These are phyloP conservation scores for Lanzia echinophila DNA, from an alignment of 2,329 filamentous ascomycete species.

Conservation along the genomic window DNA sequence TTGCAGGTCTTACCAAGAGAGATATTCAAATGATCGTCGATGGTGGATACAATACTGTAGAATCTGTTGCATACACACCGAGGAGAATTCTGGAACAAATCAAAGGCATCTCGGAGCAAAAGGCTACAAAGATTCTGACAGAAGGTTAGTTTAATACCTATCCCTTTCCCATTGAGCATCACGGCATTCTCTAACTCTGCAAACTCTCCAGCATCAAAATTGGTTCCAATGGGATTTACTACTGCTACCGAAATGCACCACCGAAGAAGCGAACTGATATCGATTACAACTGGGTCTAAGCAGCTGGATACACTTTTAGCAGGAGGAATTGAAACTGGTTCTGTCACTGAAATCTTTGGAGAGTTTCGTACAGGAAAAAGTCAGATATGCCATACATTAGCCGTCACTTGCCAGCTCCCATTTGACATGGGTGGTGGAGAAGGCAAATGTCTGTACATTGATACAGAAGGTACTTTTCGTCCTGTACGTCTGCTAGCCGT, in stretches of 20 bases:
- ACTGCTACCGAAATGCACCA: slow-evolving; percentile 99
- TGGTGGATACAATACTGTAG: slow-evolving; percentile 90
- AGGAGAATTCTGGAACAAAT: slow-evolving; percentile 82
- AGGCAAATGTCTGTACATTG: slow-evolving; percentile 97
- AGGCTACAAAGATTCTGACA: slow-evolving; percentile 81
- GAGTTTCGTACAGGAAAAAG: slow-evolving; percentile 98
- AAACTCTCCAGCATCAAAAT: slow-evolving; percentile 65
- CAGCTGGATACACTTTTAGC: slow-evolving; percentile 92
- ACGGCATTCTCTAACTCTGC: too few relatives aligned
- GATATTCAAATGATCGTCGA: slow-evolving; percentile 92
- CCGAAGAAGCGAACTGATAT: slow-evolving; percentile 91
- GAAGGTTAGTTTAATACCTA: slow-evolving; percentile 54
- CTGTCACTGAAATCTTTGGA: slow-evolving; percentile 95
- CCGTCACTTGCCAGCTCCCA: slow-evolving; percentile 92
- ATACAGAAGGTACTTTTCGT: slow-evolving; percentile 95
- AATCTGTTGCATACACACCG: slow-evolving; percentile 89
- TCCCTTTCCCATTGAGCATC: too few relatives aligned
- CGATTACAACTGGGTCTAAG: slow-evolving; percentile 96
- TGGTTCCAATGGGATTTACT: slow-evolving; percentile 98
- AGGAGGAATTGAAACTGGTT: slow-evolving; percentile 92
- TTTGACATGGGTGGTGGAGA: slow-evolving; percentile 99
- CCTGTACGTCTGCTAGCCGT: slow-evolving; percentile 87
- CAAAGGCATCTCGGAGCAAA: slow-evolving; percentile 96
- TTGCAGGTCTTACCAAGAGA: slow-evolving; percentile 84
- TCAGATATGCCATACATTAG: slow-evolving; percentile 97